Evolutionary conservation across 106 monocot species (phyloP).

Genomic region (Cymbidium sinense): DNA sequence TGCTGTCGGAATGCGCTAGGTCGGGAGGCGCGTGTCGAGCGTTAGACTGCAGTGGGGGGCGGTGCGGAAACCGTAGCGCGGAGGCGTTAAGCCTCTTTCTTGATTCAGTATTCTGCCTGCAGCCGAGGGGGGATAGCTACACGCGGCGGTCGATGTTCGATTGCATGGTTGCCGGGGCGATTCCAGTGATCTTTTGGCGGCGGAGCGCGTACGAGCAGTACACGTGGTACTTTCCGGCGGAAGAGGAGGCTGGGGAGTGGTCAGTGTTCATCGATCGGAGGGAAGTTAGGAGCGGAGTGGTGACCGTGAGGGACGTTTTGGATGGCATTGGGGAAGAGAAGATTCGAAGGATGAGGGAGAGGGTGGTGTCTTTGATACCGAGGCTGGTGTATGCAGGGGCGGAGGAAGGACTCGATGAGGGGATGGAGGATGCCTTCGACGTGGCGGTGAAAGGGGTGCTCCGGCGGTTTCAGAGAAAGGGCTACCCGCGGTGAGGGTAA

Average conservation of each 20-base stretch:
- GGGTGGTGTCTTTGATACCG: constrained; percentile 67
- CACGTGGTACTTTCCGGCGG: constrained; percentile 52
- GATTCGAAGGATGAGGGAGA: constrained; percentile 68
- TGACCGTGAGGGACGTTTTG: constrained; percentile 36
- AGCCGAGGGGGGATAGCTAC: constrained; percentile 87
- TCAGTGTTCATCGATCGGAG: constrained; percentile 75
- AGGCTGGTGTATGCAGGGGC: constrained; percentile 51
- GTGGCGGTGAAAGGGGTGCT: constrained; percentile 66
- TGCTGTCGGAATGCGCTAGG: constrained; percentile 40
- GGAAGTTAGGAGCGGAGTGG: constrained; percentile 51
- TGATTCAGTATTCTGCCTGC: constrained; percentile 69
- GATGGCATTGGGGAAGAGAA: constrained; percentile 57
- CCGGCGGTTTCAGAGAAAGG: constrained; percentile 30
- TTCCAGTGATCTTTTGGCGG: constrained; percentile 89
- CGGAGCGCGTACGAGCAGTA: constrained; percentile 74
- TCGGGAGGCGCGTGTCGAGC: constrained; percentile 32
- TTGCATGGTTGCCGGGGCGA: constrained; percentile 87
- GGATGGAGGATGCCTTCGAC: constrained; percentile 63
- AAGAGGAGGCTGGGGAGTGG: constrained; percentile 27
- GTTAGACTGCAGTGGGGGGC: constrained; percentile 47
- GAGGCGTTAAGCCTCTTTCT: constrained; percentile 62
- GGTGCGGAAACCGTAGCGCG: constrained; percentile 46
- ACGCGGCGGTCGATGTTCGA: constrained; percentile 89
- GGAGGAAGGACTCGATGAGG: constrained; percentile 34
- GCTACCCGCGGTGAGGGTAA: neutral